These are phyloP conservation scores for Oryza punctata DNA, from an alignment of 176 grass and related monocot species.

Conservation along the genomic window DNA sequence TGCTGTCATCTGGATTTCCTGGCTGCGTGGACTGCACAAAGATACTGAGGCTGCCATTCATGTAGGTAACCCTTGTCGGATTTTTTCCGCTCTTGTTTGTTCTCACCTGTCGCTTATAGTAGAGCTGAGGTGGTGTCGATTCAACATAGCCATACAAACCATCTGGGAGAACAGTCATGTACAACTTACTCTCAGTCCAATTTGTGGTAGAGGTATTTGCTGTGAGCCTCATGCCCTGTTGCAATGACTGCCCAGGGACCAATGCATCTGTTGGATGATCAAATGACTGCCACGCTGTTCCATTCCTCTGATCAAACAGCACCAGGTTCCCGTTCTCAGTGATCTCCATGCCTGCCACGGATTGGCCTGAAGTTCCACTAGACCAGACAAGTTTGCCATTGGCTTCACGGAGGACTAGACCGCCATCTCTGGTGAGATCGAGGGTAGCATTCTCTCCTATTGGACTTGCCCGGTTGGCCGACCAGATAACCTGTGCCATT, in stretches of 20 bases:
- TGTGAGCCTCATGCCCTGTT: not conserved
- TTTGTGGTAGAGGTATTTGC: conserved; percentile 23
- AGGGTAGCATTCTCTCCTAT: conserved; percentile 34
- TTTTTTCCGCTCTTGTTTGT: not conserved
- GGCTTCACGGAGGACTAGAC: conserved; percentile 23
- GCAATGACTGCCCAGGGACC: conserved; percentile 14
- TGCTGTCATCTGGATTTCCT: not conserved
- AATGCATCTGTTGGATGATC: not conserved
- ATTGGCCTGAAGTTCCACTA: not conserved
- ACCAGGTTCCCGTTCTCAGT: not conserved
- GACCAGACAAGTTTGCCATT: conserved; percentile 33
- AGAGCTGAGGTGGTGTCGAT: conserved; percentile 24
- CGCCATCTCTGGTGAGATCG: not conserved
- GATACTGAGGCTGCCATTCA: not conserved
- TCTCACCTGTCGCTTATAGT: not conserved
- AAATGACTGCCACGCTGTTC: conserved; percentile 20
- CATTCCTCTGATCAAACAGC: not conserved
- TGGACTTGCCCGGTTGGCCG: not conserved
- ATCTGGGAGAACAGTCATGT: not conserved
- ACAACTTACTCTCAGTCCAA: conserved; percentile 10
- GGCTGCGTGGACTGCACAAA: not conserved
- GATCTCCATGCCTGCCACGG: not conserved
- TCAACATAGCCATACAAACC: conserved; percentile 19
- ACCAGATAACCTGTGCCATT: not conserved
- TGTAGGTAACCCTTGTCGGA: not conserved